A percentile compares a stretch with the other conserved stretches of the same genome.
These are phyloP conservation scores for Guadua angustifolia DNA, from an alignment of 176 grass and related monocot genomes.

Conservation along the genomic window DNA sequence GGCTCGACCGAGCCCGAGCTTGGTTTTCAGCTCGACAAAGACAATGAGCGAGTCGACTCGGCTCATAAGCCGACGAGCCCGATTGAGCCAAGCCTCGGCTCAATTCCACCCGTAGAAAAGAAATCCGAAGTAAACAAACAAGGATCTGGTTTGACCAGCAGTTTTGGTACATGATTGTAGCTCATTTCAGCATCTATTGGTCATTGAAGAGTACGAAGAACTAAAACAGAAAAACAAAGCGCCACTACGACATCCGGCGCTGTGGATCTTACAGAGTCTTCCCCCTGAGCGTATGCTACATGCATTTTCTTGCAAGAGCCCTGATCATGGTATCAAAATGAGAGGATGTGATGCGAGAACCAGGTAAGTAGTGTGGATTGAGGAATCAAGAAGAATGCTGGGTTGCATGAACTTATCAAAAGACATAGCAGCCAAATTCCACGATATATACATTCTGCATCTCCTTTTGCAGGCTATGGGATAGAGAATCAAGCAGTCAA, in stretches of 20 bases:
- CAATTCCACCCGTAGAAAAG: no score
- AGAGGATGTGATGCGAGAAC: constrained; percentile 79
- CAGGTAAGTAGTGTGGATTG: constrained; percentile 71
- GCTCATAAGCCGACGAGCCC: no score
- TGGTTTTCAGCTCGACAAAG: no score
- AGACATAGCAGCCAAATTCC: neutral
- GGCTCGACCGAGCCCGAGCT: no score
- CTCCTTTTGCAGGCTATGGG: neutral
- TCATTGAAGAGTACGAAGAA: neutral
- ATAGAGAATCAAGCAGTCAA: neutral
- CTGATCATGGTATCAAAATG: constrained; percentile 82
- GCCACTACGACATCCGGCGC: neutral
- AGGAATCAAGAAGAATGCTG: constrained; percentile 40
- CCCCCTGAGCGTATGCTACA: constrained; percentile 38
- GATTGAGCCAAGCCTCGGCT: no score
- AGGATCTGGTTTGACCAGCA: neutral
- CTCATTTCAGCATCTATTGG: neutral
- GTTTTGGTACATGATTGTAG: neutral
- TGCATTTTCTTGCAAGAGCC: constrained; percentile 80
- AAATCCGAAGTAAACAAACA: neutral
- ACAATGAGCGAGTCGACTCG: no score
- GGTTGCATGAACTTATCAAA: neutral
- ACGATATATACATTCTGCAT: neutral
- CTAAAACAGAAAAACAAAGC: neutral
- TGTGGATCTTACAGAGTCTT: neutral